Evolutionary conservation across 2,329 filamentous ascomycete species (phyloP), one percentile per base, ranked within the genome.

Genomic region (Aspergillus sergii): DNA sequence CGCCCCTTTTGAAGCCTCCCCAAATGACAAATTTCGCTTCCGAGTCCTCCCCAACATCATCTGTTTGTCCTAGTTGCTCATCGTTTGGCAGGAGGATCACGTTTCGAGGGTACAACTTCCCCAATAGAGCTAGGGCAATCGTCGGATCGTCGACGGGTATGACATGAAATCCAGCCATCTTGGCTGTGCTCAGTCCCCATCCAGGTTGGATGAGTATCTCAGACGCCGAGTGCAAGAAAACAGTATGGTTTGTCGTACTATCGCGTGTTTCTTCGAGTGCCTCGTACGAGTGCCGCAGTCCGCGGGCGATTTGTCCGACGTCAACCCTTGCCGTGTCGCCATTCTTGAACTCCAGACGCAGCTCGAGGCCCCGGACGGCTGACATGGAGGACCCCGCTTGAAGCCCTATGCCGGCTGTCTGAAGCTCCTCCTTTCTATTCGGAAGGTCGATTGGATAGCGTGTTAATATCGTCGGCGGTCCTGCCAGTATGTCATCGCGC

Each of bases 31-130:
- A 71, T 34, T 68, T 71, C 4, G 68, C 62, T 36, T 63, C 64
- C 9, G 66, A 64, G 0, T 60, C 63, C 58, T 73, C 72, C 1
- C 71, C 70, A 1, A 64, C 63, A 8, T 58, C 63, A 11, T 61
- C 57, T 0, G 66, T 48, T 6, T 60, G 50, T n/a, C 41, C 53
- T 8, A 69, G 19, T 0, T 21, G 45, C n/a, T 66, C 62, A 12
- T 55, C 30, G 12, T 19, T 7, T 30, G 64, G 62, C 7, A 71
- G 53, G 8, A 68, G 26, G 1, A 72, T 58, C 1, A 71, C 65
- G 45, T 73, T 73, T 34, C 64, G 68, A 3, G 70, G 71, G 54
- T 72, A 73, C 11, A 73, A 16, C 57, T 61, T 69, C 11, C 70
- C 71, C 30, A 72, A 23, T 2, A 71, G 51, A 3, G 70, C 70